A percentile compares a stretch with the other conserved stretches of the same genome.
These are phyloP conservation scores for Zasmidium angulare DNA, from an alignment of 2,329 filamentous ascomycete genomes.

Conservation along the genomic window DNA sequence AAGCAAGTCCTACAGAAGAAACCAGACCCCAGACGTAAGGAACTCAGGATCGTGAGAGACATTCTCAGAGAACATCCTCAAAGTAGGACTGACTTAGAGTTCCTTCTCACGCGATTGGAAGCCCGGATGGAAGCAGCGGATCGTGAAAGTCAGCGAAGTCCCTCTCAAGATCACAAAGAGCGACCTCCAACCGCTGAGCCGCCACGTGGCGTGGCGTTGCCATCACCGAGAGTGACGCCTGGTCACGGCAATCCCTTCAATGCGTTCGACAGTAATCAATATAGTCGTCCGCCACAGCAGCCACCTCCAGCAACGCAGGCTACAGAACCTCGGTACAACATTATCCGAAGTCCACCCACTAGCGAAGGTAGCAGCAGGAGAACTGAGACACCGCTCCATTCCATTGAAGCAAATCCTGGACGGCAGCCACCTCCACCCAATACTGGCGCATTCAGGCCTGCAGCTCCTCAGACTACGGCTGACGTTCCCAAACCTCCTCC, in stretches of 20 bases:
- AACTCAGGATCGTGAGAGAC: background rate
- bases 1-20: background rate
- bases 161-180: background rate
- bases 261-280: background rate
- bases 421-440: background rate
- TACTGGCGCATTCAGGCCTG: background rate
- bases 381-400: background rate
- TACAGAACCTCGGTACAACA: background rate
- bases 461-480: background rate
- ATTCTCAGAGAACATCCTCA: background rate
- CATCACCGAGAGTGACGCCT: background rate
- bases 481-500: background rate
- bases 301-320: background rate
- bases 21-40: background rate
- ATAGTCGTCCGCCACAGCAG: background rate
- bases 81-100: background rate
- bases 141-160: background rate
- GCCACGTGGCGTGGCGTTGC: background rate
- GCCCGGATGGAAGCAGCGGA: background rate
- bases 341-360: background rate
- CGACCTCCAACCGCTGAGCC: background rate
- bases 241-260: background rate
- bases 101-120: background rate
- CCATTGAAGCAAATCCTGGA: background rate
- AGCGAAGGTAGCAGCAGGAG: background rate